A percentile compares a stretch with the other conserved stretches of the same genome.
Evolutionary conservation across 257 asterid species (phyloP).

Genomic region (Nyctanthes arbortristis): DNA sequence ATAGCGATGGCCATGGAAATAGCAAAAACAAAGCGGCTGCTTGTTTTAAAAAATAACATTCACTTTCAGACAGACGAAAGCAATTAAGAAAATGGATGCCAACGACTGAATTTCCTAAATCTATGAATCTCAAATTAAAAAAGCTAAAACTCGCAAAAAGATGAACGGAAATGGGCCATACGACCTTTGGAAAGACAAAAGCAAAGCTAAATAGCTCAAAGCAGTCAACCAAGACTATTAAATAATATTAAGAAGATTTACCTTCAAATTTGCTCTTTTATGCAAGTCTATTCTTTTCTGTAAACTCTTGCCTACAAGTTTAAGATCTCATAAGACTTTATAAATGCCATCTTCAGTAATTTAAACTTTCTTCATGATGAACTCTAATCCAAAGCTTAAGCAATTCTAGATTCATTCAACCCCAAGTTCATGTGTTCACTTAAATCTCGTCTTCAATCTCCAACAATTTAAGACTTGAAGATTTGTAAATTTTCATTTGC

Average conservation of each 20-base stretch:
- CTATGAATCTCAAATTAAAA: not conserved
- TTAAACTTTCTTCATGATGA: not conserved
- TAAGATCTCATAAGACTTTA: constrained; percentile 7
- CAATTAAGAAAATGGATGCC: not conserved
- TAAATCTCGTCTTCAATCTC: not conserved
- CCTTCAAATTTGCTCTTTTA: no score
- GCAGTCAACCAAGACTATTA: not conserved
- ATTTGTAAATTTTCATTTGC: not conserved
- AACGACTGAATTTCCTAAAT: not conserved
- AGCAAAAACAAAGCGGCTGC: no score
- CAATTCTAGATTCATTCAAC: no score
- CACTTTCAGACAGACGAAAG: not conserved
- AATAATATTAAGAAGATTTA: constrained; percentile 14
- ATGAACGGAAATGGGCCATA: constrained; percentile 20
- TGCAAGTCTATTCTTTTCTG: not conserved
- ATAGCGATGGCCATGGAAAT: constrained; percentile 2
- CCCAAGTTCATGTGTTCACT: no score
- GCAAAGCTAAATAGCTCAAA: not conserved
- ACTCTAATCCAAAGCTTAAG: no score
- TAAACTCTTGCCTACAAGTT: constrained; percentile 18
- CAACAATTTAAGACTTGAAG: not conserved
- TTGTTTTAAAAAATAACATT: not conserved
- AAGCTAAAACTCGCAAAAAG: not conserved
- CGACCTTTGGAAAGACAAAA: constrained; percentile 5
- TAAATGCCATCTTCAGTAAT: constrained; percentile 8